These are phyloP conservation scores for Fusarium illudens DNA, from an alignment of 2,329 filamentous ascomycete species.

Conservation along the genomic window DNA sequence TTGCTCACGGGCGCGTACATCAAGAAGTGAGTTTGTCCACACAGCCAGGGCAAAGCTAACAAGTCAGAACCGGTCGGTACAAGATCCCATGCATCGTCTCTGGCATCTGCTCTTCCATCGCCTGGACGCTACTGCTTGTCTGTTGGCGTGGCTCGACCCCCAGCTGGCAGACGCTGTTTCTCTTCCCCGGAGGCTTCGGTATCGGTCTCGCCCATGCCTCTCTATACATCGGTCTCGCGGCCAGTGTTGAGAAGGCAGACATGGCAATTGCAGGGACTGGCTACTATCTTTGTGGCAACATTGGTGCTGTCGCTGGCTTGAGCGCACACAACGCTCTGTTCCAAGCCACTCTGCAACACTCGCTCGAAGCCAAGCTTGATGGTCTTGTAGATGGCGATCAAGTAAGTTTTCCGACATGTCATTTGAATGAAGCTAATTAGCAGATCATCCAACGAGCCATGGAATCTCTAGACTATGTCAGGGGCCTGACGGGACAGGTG, in stretches of 20 bases:
- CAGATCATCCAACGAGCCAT: not conserved
- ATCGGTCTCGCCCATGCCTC: slow-evolving; percentile 3
- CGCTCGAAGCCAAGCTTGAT: not conserved
- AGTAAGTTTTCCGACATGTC: not conserved
- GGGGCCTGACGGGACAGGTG: not conserved
- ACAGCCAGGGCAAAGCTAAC: not conserved
- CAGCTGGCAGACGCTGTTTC: not conserved
- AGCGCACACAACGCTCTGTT: slow-evolving; percentile 4
- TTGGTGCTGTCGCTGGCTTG: slow-evolving; percentile 4
- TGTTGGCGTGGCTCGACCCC: slow-evolving; percentile 2
- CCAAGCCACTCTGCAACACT: not conserved
- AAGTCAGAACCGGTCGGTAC: not conserved
- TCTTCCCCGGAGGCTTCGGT: slow-evolving; percentile 7
- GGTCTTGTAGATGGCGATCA: not conserved
- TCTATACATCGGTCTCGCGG: not conserved
- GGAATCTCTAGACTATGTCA: not conserved
- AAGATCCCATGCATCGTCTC: not conserved
- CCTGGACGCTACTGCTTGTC: not conserved
- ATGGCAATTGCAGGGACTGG: not conserved
- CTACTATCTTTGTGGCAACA: not conserved
- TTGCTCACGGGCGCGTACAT: not conserved
- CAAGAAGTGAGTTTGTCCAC: not conserved
- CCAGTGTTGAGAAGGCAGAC: not conserved
- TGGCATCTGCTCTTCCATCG: not conserved
- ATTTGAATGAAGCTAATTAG: not conserved